phyloP scores from a whole-genome alignment of 208 protist genomes.

The Crithidia expoeki region DNA sequence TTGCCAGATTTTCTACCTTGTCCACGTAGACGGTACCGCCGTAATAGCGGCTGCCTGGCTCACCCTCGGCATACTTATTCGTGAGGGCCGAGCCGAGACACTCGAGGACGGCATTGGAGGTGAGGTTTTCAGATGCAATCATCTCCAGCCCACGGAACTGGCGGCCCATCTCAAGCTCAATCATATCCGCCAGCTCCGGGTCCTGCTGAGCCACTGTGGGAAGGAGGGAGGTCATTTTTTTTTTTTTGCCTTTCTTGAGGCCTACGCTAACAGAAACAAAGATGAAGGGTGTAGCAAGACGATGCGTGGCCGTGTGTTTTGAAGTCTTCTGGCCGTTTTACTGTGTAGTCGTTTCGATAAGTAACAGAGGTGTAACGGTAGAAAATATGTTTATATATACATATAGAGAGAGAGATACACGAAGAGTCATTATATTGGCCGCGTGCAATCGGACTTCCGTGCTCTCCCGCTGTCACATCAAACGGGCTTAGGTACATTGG shows the following conservation, averaged over 20 bases:
- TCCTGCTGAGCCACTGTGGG: conserved; percentile 60
- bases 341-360: no score
- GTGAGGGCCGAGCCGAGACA: conserved; percentile 97
- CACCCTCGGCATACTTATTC: conserved; percentile 99
- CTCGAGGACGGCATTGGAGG: conserved; percentile 97
- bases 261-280: background rate
- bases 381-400: no score
- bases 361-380: no score
- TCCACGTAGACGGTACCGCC: conserved; percentile 99
- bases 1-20: conserved; percentile 94
- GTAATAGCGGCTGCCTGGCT: conserved; percentile 97
- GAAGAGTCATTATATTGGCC: no score
- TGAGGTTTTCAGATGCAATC: conserved; percentile 98
- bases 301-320: no score
- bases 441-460: no score
- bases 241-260: background rate
- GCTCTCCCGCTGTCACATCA: no score
- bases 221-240: conserved; percentile 27
- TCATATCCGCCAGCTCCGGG: conserved; percentile 78
- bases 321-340: no score
- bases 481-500: no score
- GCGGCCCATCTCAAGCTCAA: conserved; percentile 86
- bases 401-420: background rate
- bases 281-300: background rate
- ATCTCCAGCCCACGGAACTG: conserved; percentile 91